These are phyloP conservation scores for Lachnellula arida DNA, from an alignment of 2,329 filamentous ascomycete species.

Conservation along the genomic window DNA sequence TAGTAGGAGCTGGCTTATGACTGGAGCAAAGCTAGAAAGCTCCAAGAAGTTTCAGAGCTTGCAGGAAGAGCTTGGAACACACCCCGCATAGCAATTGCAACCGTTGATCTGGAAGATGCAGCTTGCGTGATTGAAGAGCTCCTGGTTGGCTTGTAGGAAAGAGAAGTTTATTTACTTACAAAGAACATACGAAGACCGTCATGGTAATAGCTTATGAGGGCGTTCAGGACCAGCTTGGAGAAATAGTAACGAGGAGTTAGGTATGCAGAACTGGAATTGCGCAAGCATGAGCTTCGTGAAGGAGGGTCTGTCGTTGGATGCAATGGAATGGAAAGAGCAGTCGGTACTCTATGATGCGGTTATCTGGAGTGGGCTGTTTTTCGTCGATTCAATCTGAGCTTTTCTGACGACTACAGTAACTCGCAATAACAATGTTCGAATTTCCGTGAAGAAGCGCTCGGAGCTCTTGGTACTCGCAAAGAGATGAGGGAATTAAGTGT, in stretches of 20 bases:
- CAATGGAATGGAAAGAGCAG: neutral
- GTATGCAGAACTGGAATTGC: constrained; percentile 15
- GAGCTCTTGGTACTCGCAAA: neutral
- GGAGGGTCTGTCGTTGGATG: neutral
- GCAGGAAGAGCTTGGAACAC: neutral
- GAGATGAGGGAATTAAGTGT: neutral
- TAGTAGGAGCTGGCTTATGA: neutral
- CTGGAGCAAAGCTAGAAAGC: neutral
- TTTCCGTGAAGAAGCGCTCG: neutral
- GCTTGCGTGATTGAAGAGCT: neutral
- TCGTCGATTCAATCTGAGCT: too few species aligned
- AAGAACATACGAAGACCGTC: constrained; percentile 56
- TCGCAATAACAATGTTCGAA: too few species aligned
- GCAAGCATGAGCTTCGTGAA: constrained; percentile 21
- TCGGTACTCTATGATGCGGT: neutral
- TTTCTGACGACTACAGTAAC: too few species aligned
- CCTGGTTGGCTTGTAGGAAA: neutral
- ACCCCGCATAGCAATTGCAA: neutral
- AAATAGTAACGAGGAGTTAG: constrained; percentile 7
- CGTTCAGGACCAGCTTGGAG: constrained; percentile 15
- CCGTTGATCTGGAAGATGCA: neutral
- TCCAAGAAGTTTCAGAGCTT: neutral
- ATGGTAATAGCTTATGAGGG: constrained; percentile 34
- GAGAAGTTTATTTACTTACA: constrained; percentile 41
- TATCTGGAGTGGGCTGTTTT: too few species aligned